Evolutionary conservation across 2,329 filamentous ascomycete species (phyloP).

Genomic region (Biscogniauxia mediterranea): DNA sequence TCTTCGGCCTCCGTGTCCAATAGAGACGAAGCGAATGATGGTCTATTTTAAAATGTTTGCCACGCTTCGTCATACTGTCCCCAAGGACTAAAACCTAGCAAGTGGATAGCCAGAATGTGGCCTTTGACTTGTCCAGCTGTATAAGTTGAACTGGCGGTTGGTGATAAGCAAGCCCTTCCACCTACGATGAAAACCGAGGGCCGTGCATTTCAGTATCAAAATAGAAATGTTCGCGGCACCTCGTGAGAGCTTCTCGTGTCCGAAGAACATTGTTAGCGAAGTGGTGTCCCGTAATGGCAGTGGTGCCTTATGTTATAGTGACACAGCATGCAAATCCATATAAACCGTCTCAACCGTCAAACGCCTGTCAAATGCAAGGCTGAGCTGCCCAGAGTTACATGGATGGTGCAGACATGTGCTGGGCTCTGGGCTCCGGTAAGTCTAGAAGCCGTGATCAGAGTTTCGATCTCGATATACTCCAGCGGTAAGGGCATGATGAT

Average conservation of each 20-base stretch:
- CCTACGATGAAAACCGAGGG: not conserved
- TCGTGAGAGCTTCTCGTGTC: not conserved
- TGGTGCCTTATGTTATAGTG: not conserved
- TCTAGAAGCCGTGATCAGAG: not conserved
- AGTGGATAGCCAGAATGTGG: too few relatives aligned
- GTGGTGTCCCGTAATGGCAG: not conserved
- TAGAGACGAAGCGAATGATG: not conserved
- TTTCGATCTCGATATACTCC: not conserved
- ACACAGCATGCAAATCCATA: not conserved
- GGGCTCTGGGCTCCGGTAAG: not conserved
- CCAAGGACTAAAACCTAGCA: too few relatives aligned
- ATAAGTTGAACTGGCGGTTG: not conserved
- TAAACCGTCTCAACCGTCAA: not conserved
- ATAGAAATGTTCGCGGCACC: not conserved
- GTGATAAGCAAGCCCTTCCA: not conserved
- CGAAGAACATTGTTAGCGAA: not conserved
- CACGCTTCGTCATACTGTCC: not conserved
- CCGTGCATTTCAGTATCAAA: not conserved
- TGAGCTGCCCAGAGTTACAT: not conserved
- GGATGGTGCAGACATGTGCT: not conserved
- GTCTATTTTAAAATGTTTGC: not conserved
- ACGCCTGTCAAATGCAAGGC: not conserved
- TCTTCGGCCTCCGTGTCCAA: not conserved
- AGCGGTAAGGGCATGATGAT: not conserved
- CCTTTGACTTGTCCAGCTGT: too few relatives aligned